Evolutionary conservation across 495 filamentous ascomycete genomes (phyloP), one percentile per base, ranked within the genome.

Genomic region (Cairneyella variabilis): DNA sequence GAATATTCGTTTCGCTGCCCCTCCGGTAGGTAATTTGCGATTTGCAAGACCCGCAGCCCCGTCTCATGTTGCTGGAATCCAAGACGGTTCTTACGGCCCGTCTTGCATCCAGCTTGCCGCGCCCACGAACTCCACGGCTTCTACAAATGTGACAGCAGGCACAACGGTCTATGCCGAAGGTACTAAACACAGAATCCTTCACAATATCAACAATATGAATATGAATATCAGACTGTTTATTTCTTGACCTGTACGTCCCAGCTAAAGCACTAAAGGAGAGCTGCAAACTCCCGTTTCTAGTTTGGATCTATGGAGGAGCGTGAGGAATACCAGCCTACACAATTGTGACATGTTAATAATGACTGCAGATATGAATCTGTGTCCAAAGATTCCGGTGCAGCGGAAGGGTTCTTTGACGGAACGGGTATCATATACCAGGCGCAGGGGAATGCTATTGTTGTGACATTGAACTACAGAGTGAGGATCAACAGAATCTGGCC

Each of bases 381-480:
- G n/a, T n/a, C n/a, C n/a, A n/a, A n/a, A n/a, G n/a, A n/a, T n/a
- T n/a, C n/a, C n/a, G n/a, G n/a, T n/a, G n/a, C n/a, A n/a, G n/a
- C n/a, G n/a, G n/a, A n/a, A n/a, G n/a, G n/a, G n/a, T 86, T 76
- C 39, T 58, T 66, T 11, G 53, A 66, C 38, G 79, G 82, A 3
- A 71, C 69, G 14, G 67, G 8, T 59, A 70, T 54, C 69, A 77
- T 10, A 62, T 66, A 3, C 71, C 74, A 3, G 43, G 83, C 42
- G 72, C 80, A n/a, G 51, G 69, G 9, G 64, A 69, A 12, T 69
- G 65, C 63, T 45, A 77, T 86, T 18, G 85, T 73, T 53, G 79
- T 85, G 6, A 63, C 81, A 20, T 46, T 79, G 27, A 85, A 85
- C 55, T 85, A 86, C 54, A 74, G 82, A n/a, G n/a, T n/a, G n/a